phyloP scores from a whole-genome alignment of 106 monocot genomes.

The Chionographis japonica region DNA sequence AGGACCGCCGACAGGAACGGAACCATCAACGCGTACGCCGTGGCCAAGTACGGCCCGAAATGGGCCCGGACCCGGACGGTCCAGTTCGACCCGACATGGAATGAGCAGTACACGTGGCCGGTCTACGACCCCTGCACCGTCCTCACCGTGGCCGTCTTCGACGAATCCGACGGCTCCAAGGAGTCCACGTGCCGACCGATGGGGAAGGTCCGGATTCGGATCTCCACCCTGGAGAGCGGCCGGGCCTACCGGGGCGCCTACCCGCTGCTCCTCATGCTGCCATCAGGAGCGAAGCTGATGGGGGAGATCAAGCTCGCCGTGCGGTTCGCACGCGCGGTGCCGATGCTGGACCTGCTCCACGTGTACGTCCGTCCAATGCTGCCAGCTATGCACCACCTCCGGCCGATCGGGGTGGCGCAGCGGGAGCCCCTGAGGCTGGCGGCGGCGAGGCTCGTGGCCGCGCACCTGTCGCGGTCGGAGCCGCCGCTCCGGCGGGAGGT shows the following conservation, averaged over 20 bases:
- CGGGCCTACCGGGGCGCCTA: slow-evolving; percentile 50
- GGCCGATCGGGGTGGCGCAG: slow-evolving; percentile 41
- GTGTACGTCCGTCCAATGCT: slow-evolving; percentile 60
- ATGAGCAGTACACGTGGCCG: slow-evolving; percentile 96
- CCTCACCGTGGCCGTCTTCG: slow-evolving; percentile 77
- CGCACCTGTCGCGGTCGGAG: slow-evolving; percentile 60
- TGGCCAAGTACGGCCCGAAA: slow-evolving; percentile 86
- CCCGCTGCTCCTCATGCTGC: slow-evolving; percentile 55
- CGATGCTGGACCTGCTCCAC: slow-evolving; percentile 49
- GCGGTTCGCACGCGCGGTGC: slow-evolving; percentile 46
- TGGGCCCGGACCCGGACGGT: slow-evolving; percentile 87
- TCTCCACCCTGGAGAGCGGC: slow-evolving; percentile 54
- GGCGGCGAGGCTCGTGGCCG: slow-evolving; percentile 61
- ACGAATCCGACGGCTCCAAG: slow-evolving; percentile 35
- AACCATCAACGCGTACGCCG: slow-evolving; percentile 58
- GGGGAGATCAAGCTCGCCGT: slow-evolving; percentile 82
- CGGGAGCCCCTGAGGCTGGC: slow-evolving; percentile 54
- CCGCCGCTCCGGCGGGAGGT: slow-evolving; percentile 69
- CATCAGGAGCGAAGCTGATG: slow-evolving; percentile 49
- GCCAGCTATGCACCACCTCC: slow-evolving; percentile 75
- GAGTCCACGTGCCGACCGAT: slow-evolving; percentile 40
- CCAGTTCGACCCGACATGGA: slow-evolving; percentile 75
- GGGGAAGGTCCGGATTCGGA: slow-evolving; percentile 68
- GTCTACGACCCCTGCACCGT: slow-evolving; percentile 81
- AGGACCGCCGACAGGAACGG: slow-evolving; percentile 55